phyloP scores from a whole-genome alignment of 139 green algal species.

The Parachlorella kessleri region DNA sequence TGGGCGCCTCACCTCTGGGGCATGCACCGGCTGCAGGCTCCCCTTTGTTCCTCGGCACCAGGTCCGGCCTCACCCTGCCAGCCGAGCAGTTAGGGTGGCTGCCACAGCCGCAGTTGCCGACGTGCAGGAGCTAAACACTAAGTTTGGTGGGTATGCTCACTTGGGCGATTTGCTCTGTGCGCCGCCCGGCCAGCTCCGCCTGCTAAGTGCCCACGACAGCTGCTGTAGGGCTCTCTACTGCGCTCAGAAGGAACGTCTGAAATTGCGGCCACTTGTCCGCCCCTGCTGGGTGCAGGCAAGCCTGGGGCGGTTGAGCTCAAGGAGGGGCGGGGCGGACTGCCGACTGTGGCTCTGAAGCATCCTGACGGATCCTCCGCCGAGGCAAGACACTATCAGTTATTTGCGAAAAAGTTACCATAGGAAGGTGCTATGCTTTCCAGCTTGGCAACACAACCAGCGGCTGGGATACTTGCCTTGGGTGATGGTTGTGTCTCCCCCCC shows the following conservation, averaged over 20 bases:
- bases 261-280: not conserved
- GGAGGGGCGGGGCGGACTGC: constrained; percentile 38
- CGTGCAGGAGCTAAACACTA: constrained; percentile 21
- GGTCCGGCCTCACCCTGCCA: too few species aligned
- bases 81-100: too few species aligned
- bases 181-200: not conserved
- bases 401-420: too few species aligned
- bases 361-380: constrained; percentile 73
- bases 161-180: not conserved
- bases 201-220: not conserved
- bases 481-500: not conserved
- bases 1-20: too few species aligned
- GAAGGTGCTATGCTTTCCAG: not conserved
- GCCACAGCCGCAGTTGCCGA: too few species aligned
- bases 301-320: constrained; percentile 17
- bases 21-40: too few species aligned
- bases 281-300: constrained; percentile 9
- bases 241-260: not conserved
- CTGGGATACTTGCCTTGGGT: not conserved
- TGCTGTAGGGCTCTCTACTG: not conserved
- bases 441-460: not conserved
- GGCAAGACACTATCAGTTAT: too few species aligned
- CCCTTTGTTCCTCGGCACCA: too few species aligned
- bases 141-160: constrained; percentile 21
- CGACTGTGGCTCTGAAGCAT: constrained; percentile 59